phyloP scores from a whole-genome alignment of 139 green algal species.

The Ulvella scutata region DNA sequence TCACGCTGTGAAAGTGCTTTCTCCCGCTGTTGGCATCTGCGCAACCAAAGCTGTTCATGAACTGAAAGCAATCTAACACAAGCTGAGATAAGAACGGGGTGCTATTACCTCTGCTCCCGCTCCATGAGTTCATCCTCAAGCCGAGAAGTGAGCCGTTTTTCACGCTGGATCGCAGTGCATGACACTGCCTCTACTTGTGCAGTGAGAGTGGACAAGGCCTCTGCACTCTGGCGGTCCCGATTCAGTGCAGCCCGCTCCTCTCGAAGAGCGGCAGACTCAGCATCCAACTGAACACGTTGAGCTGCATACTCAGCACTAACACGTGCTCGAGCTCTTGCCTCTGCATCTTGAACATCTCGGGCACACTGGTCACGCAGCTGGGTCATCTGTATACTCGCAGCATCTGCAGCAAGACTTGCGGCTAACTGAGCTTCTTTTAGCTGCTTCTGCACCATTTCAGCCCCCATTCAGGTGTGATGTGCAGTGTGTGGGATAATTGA shows the following conservation, averaged over 20 bases:
- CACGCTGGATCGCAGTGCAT: not conserved
- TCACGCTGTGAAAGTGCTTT: not conserved
- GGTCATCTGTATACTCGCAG: not conserved
- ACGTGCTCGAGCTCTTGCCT: not conserved
- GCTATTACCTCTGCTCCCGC: not conserved
- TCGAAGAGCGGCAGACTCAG: not conserved
- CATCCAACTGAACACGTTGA: not conserved
- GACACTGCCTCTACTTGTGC: not conserved
- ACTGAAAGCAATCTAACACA: too few relatives aligned
- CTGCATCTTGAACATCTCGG: not conserved
- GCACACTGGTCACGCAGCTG: not conserved
- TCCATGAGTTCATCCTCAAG: not conserved
- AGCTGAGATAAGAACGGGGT: too few relatives aligned
- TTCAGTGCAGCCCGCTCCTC: not conserved
- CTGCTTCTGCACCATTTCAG: not conserved
- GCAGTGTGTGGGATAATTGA: too few relatives aligned
- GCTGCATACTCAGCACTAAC: not conserved
- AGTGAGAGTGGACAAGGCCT: not conserved
- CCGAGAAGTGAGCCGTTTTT: not conserved
- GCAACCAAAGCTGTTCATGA: too few relatives aligned
- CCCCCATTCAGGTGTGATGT: too few relatives aligned
- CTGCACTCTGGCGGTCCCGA: not conserved
- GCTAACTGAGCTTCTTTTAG: not conserved
- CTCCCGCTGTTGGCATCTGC: not conserved
- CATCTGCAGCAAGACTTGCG: not conserved